Base-by-base conservation (phyloP, 2,329 filamentous ascomycete genomes). In the Colletotrichum sp. region DNA sequence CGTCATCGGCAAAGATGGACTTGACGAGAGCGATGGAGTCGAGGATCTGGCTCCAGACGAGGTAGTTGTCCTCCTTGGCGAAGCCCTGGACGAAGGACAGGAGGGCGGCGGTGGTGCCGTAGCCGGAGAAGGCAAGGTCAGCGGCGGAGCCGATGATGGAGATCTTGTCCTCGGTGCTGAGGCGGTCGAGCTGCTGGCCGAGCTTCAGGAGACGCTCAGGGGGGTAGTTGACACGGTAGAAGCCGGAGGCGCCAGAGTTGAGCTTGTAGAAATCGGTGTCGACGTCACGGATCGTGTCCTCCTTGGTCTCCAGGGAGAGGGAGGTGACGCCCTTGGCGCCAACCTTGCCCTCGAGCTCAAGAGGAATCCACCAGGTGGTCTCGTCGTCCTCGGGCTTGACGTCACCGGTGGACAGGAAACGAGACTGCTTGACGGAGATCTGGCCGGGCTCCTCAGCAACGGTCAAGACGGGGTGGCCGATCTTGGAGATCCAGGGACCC, bases 301-400 rank as follows among this genome's bases (percentile, higher is more conserved):
- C 90, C 86, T 95, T 98, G 72, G 90, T 87, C 0, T 93, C 94
- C 60, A 99, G 88, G 67, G 95, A 93, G 48, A 93, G 88, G 24
- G 91, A 88, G 74, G 93, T 88, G 69, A 94, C 88, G 9, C 90
- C 91, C 39, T 92, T 86, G 36, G 93, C 87, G 26, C 93, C 90
- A 48, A 90, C 87, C 80, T 95, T 95, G 69, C 95, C 94, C 83
- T 96, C 94, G 32, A 99, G 88, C 16, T 94, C 94, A 36, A 99
- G 90, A 18, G 97, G 97, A 76, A 99, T 92, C 96, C 97, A 99
- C 97, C 97, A 99, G 24, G 92, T 93, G 5, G 96, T 98, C 81
- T 94, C 89, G 81, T 99, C 96, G 79, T 99, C 97, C 82, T 98
- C 95, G 3, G 95, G 89, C 87, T 96, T 95, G 72, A 96, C 95